Conservation (phyloP, 495 filamentous ascomycete genomes). For the Talaromyces proteolyticus region DNA sequence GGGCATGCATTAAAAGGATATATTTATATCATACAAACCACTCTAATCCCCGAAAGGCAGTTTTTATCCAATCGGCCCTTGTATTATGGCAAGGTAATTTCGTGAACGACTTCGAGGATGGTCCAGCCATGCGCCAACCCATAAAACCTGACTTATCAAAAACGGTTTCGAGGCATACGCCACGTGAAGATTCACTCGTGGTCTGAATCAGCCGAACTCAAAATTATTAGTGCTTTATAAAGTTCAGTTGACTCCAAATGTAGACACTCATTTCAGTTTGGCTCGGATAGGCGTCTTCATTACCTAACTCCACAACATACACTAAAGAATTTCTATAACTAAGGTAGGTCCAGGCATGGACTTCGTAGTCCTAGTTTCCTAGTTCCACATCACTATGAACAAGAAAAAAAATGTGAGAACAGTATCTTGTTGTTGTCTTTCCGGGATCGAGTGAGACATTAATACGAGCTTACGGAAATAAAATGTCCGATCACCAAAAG, state of each 20-base stretch:
- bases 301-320: neutral
- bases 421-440: neutral
- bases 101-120: neutral
- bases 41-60: too few species aligned
- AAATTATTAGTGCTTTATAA: neutral
- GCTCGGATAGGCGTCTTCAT: neutral
- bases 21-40: too few species aligned
- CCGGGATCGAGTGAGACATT: neutral
- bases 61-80: neutral
- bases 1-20: too few species aligned
- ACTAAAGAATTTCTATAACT: too few species aligned
- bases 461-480: neutral
- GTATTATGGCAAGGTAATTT: neutral
- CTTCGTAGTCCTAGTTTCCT: too few species aligned
- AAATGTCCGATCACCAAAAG: too few species aligned
- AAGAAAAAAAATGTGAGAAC: neutral
- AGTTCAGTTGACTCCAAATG: neutral
- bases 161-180: neutral
- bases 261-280: neutral
- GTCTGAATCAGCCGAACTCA: neutral
- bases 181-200: neutral
- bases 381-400: too few species aligned
- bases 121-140: neutral
- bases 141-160: slow-evolving; percentile 1
- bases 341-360: too few species aligned